Evolutionary conservation across 345 rosid species (phyloP), one percentile per base, ranked within the genome.

Genomic region (Rhodomyrtus tomentosa): DNA sequence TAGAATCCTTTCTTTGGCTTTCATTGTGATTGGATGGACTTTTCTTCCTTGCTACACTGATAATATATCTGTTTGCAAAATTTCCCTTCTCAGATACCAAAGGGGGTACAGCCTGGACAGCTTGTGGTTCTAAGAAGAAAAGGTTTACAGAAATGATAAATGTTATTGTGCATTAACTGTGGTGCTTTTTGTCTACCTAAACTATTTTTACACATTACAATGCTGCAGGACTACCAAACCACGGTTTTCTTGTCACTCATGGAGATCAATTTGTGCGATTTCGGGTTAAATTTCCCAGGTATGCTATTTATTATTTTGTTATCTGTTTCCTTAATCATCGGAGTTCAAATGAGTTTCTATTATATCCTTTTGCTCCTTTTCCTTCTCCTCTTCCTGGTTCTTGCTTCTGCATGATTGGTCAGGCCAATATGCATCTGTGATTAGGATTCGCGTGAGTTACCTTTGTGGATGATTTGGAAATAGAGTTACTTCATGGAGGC

Each of bases 261-360:
- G 99, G 99, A 86, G 96, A 96, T 90, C 97, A 94, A 89, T 94
- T 91, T 89, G 98, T 96, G 86, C 92, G 95, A n/a, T 93, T 96
- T 87, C 89, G 97, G 16, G 86, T 96, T 82, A 91, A 92, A 82
- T 86, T 96, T 82, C 98, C 99, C 53, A 93, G 85, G 99, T 96
- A 92, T 92, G 95, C 59, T 13, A n/a, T 38, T 40, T 54, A 18
- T 81, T 53, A 50, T 82, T n/a, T 42, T 82, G 72, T 7, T 56
- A 20, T 15, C 62, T 29, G 50, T 38, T 40, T 68, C 20, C 7
- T 1, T 83, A 21, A 14, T 68, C 10, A 21, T 68, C 25, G 36
- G 45, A 29, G 10, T 68, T 68, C 38, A 36, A 68, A 68, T 36
- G 25, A 36, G 6, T 32, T 62, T 68, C 13, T 1, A 0, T 68